These are phyloP conservation scores for Ustilago trichophora DNA, from an alignment of 1,284 basidiomycete species.

Conservation along the genomic window DNA sequence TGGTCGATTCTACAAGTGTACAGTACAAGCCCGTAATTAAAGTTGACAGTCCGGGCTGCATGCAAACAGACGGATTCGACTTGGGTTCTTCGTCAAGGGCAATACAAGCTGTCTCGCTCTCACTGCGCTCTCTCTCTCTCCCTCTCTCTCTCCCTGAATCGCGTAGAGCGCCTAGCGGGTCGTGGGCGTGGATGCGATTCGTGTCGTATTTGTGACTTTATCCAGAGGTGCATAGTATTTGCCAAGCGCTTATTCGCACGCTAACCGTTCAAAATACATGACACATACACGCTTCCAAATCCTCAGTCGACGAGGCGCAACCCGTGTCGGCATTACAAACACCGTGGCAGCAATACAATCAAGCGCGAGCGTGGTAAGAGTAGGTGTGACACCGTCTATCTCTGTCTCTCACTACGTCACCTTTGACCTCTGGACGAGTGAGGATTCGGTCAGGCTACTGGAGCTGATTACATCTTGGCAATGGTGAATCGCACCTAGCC, in stretches of 20 bases:
- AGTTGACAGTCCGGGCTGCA: background rate
- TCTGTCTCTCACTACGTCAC: constrained; percentile 4
- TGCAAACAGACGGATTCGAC: background rate
- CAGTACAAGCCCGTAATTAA: too few species aligned
- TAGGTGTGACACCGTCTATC: too few species aligned
- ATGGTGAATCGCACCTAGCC: too few species aligned
- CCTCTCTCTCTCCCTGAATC: background rate
- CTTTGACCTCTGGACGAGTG: too few species aligned
- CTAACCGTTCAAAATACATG: too few species aligned
- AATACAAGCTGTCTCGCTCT: too few species aligned
- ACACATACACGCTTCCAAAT: too few species aligned
- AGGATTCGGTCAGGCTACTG: too few species aligned
- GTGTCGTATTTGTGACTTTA: constrained; percentile 26
- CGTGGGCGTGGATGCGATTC: constrained; percentile 19
- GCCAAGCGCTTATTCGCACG: background rate
- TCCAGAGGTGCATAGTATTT: constrained; percentile 4
- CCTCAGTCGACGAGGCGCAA: too few species aligned
- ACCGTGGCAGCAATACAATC: constrained; percentile 6
- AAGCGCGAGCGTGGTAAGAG: constrained; percentile 1
- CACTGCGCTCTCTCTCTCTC: too few species aligned
- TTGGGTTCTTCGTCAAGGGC: too few species aligned
- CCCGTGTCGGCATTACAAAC: constrained; percentile 5
- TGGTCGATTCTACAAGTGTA: constrained; percentile 34
- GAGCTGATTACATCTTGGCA: too few species aligned
- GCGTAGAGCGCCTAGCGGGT: background rate